Evolutionary conservation across 805 yeast genomes (phyloP).

Genomic region (Grigorovia humatica): DNA sequence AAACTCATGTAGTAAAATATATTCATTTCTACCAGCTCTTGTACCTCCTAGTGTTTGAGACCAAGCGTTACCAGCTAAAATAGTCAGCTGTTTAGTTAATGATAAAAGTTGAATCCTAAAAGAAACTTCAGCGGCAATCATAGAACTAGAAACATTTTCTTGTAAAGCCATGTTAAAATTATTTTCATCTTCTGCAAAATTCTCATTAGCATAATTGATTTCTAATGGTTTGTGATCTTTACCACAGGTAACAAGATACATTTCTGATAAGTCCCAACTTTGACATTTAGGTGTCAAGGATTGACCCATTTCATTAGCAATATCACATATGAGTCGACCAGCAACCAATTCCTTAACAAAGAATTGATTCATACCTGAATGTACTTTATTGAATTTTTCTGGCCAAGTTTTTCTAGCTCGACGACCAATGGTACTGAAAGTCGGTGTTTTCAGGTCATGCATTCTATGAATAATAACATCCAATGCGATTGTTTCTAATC

Average conservation of each 20-base stretch:
- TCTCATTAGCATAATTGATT: conserved; percentile 58
- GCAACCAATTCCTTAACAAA: conserved; percentile 60
- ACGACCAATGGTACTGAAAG: conserved; percentile 81
- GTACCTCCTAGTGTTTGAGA: conserved; percentile 89
- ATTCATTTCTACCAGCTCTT: conserved; percentile 92
- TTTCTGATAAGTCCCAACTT: conserved; percentile 87
- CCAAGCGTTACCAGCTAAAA: conserved; percentile 96
- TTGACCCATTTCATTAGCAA: conserved; percentile 90
- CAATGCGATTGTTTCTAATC: conserved; percentile 65
- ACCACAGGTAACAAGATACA: conserved; percentile 73
- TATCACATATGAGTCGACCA: conserved; percentile 85
- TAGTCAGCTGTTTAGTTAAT: conserved; percentile 81
- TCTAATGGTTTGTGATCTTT: conserved; percentile 54
- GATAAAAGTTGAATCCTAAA: conserved; percentile 78
- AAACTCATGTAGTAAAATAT: conserved; percentile 84
- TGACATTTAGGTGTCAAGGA: conserved; percentile 86
- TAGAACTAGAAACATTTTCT: conserved; percentile 58
- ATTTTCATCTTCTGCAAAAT: conserved; percentile 54
- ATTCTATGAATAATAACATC: conserved; percentile 76
- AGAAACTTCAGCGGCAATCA: conserved; percentile 67
- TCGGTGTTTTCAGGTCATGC: conserved; percentile 58
- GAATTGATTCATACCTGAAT: conserved; percentile 41
- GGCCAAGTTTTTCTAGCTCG: conserved; percentile 72
- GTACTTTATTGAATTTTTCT: conserved; percentile 49
- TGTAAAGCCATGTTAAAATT: conserved; percentile 58